Percentiles rank a stretch among this genome's conserved stretches.
These are phyloP conservation scores for Polyplosphaeria fusca DNA, from an alignment of 495 filamentous ascomycete genomes.

Conservation along the genomic window DNA sequence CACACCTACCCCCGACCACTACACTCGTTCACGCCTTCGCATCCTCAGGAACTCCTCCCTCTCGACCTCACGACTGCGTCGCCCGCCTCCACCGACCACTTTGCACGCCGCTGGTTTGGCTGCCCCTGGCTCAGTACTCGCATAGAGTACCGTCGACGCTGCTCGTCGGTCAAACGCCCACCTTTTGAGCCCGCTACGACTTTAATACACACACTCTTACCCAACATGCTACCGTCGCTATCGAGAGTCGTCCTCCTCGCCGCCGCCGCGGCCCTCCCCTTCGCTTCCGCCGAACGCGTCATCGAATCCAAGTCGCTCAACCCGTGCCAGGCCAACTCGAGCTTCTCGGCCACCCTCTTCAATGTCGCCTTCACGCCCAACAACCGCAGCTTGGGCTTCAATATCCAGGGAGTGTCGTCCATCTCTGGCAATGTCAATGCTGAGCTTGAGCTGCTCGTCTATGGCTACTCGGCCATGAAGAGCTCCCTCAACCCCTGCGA, in stretches of 20 bases:
- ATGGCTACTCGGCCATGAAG: conserved; percentile 68
- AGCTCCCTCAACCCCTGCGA: conserved; percentile 74
- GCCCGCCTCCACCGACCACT: conserved; percentile 6
- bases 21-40: conserved; percentile 20
- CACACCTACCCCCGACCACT: not conserved
- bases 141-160: conserved; percentile 11
- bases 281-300: conserved; percentile 37
- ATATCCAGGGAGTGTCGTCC: conserved; percentile 78
- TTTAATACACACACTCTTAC: not conserved
- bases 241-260: conserved; percentile 21
- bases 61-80: not conserved
- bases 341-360: conserved; percentile 83
- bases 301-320: conserved; percentile 44
- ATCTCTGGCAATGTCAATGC: conserved; percentile 83
- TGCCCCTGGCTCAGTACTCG: conserved; percentile 22
- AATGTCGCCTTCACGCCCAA: conserved; percentile 78
- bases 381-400: conserved; percentile 66
- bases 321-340: conserved; percentile 53
- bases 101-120: conserved; percentile 30
- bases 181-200: not conserved
- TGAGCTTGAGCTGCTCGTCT: conserved; percentile 72
- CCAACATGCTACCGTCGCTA: conserved; percentile 33
- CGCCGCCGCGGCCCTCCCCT: conserved; percentile 30
- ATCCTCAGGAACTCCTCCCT: not conserved
- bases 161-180: conserved; percentile 14